Conservation (phyloP, 352 stramenopile genomes). For the Phytophthora pseudosyringae region DNA sequence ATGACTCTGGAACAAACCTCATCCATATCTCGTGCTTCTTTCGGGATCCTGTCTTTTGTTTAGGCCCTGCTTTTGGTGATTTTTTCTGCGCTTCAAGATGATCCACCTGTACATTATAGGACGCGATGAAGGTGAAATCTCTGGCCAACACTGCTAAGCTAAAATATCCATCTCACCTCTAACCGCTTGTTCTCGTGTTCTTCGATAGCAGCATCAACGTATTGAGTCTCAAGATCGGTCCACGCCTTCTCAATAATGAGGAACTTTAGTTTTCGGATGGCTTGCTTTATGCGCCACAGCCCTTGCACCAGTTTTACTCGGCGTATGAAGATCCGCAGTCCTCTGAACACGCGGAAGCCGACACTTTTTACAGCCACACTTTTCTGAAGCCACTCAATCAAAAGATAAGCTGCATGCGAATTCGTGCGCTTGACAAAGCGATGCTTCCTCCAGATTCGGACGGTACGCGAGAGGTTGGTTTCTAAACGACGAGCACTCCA, state of each 20-base stretch:
- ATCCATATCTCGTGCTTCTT: conserved; percentile 48
- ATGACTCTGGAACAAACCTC: conserved; percentile 45
- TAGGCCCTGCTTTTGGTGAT: conserved; percentile 24
- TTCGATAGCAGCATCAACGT: conserved; percentile 57
- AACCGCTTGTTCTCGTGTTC: conserved; percentile 43
- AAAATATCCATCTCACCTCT: conserved; percentile 34
- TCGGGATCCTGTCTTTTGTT: conserved; percentile 19
- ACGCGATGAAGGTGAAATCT: neutral
- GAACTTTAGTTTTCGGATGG: conserved; percentile 43
- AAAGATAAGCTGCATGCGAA: conserved; percentile 38
- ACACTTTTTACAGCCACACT: conserved; percentile 63
- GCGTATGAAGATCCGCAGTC: conserved; percentile 56
- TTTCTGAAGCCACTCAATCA: conserved; percentile 72
- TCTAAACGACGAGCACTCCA: conserved; percentile 50
- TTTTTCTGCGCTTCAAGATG: conserved; percentile 21
- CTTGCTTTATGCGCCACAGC: conserved; percentile 56
- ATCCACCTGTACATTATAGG: conserved; percentile 9
- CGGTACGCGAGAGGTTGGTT: conserved; percentile 42
- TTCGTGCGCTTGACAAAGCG: conserved; percentile 42
- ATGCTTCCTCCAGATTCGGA: conserved; percentile 56
- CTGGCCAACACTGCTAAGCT: neutral
- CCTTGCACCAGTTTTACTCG: conserved; percentile 59
- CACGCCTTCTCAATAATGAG: conserved; percentile 55
- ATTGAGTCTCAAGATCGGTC: conserved; percentile 53
- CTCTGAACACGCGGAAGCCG: conserved; percentile 61